Evolutionary conservation across 495 filamentous ascomycete species (phyloP).

Genomic region (Pyrenula massariospora): DNA sequence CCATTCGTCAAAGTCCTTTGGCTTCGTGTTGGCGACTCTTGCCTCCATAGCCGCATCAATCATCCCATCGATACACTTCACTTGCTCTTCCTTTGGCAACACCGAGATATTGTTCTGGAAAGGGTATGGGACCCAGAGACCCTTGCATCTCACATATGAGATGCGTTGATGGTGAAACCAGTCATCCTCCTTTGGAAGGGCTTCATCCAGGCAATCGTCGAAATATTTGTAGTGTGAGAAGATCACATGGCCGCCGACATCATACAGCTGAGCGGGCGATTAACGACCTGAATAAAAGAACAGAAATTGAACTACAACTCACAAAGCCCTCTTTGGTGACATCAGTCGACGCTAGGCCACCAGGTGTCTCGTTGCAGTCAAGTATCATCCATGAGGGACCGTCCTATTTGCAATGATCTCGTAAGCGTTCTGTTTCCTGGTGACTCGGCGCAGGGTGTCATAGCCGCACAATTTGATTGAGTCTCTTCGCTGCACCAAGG

Average conservation of each 20-base stretch:
- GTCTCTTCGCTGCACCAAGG: slow-evolving; percentile 90
- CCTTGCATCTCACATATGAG: slow-evolving; percentile 96
- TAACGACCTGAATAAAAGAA: slow-evolving; percentile 8
- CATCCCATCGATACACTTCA: slow-evolving; percentile 89
- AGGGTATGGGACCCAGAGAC: slow-evolving; percentile 92
- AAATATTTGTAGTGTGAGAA: slow-evolving; percentile 99
- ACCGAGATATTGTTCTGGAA: slow-evolving; percentile 99
- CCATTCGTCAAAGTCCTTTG: slow-evolving; percentile 96
- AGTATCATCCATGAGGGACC: slow-evolving; percentile 93
- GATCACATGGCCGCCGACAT: slow-evolving; percentile 98
- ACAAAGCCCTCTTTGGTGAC: slow-evolving; percentile 95
- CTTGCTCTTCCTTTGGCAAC: slow-evolving; percentile 94
- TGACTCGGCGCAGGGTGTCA: slow-evolving; percentile 7
- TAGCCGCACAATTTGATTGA: slow-evolving; percentile 80
- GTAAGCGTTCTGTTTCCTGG: slow-evolving; percentile 6
- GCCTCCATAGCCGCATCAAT: slow-evolving; percentile 87
- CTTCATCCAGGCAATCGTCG: slow-evolving; percentile 96
- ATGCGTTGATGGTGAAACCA: slow-evolving; percentile 98
- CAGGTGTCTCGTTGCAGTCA: slow-evolving; percentile 84
- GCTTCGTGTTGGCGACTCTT: slow-evolving; percentile 79
- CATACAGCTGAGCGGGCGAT: slow-evolving; percentile 62
- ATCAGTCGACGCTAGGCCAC: slow-evolving; percentile 94
- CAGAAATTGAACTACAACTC: slow-evolving; percentile 32
- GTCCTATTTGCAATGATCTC: slow-evolving; percentile 39
- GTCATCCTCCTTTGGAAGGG: slow-evolving; percentile 82